Base-by-base conservation (phyloP, 176 grass and related monocot genomes). In the Raddia guianensis region DNA sequence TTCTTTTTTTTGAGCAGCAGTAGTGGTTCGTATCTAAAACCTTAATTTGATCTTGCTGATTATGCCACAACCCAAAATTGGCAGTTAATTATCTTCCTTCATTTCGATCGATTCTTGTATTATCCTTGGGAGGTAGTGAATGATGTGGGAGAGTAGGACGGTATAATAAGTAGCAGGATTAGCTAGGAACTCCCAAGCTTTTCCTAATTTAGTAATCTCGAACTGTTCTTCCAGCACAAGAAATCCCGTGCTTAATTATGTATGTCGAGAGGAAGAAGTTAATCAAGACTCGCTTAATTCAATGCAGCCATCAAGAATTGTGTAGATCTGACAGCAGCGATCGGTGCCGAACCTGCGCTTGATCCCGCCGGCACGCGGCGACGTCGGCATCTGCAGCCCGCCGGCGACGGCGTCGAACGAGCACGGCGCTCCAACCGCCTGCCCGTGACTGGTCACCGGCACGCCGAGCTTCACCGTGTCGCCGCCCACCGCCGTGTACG, bases 331-430 rank as follows among this genome's bases (percentile, higher is more conserved):
- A 54, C 44, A 73, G 18, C 58, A 60, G 52, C 42, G 72, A 90
- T 81, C 56, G 43, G 34, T 52, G 66, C 9, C 87, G 8, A 77
- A 95, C 93, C 93, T 95, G 83, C 93, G 80, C 78, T 95, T 95
- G 86, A 93, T 88, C 63, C 93, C 90, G 11, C 75, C 61, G 42
- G 62, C 35, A 18, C 70, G 79, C 44, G 85, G 82, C 6, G 89
- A 83, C 9, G 27, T 27, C 27, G 86, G 80, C 90, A 99, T 91
- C 80, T 90, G 90, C 77, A 86, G 72, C 67, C 84, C 87, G 4
- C 84, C 87, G 4, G 49, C 73, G 12, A 60, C 18, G 46, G 57
- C 78, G 66, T 91, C 90, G 12, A 81, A 84, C 14, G 75, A 14
- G 57, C 79, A 79, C 33, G 84, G 51, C 7, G 27, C 27, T 27